Conservation (phyloP, 2,329 filamentous ascomycete genomes). For the Ceratocystis papillata region DNA sequence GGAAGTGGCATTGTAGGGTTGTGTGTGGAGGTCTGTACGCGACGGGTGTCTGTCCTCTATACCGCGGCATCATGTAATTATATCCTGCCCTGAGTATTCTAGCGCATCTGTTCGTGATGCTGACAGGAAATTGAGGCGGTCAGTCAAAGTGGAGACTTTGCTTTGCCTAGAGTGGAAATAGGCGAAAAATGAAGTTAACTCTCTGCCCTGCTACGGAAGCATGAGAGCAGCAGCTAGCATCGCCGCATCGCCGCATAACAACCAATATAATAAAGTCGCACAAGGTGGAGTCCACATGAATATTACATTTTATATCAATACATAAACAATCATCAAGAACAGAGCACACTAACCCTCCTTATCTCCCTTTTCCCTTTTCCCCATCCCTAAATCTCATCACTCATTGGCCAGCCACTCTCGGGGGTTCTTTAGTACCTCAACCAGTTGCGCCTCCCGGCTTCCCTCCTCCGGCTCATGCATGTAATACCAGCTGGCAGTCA, state of each 20-base stretch:
- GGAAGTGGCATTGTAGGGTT: slow-evolving; percentile 24
- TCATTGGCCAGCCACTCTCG: slow-evolving; percentile 52
- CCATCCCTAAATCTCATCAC: background rate
- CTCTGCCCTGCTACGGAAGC: no score
- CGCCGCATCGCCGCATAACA: background rate
- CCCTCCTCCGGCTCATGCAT: slow-evolving; percentile 77
- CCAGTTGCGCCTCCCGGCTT: slow-evolving; percentile 65
- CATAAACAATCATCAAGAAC: background rate
- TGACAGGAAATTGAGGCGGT: background rate
- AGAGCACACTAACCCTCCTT: background rate
- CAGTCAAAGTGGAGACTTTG: background rate
- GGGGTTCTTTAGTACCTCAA: slow-evolving; percentile 58
- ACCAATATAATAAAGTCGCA: background rate
- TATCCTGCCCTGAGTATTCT: background rate
- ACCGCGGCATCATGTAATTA: background rate
- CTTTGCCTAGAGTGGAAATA: background rate
- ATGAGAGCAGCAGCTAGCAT: no score
- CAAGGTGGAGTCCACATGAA: background rate
- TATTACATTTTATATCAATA: background rate
- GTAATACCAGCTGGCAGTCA: slow-evolving; percentile 90
- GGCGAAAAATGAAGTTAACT: background rate
- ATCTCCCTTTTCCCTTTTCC: background rate
- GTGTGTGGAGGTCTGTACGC: background rate
- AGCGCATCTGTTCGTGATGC: background rate
- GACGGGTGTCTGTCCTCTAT: background rate